phyloP scores from a whole-genome alignment of 176 grass and related monocot species.

The Oryza glumipatula region DNA sequence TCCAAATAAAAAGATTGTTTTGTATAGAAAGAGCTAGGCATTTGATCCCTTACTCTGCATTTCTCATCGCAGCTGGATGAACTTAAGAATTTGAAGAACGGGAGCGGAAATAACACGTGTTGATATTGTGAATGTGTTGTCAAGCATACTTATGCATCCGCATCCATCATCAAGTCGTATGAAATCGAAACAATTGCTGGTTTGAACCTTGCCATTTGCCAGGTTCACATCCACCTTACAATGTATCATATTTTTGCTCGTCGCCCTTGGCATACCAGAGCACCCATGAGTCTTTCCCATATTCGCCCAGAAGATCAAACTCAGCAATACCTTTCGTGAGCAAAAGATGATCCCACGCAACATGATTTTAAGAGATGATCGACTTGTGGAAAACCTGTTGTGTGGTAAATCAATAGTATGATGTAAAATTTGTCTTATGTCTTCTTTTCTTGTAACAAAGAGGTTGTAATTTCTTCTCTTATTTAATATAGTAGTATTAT shows the following conservation, averaged over 20 bases:
- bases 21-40: too few species aligned
- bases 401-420: neutral
- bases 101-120: constrained; percentile 43
- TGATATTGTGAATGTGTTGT: constrained; percentile 38
- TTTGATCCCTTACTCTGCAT: neutral
- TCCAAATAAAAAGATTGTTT: too few species aligned
- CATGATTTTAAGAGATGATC: neutral
- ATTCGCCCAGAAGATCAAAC: neutral
- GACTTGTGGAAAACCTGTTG: neutral
- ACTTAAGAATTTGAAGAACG: constrained; percentile 64
- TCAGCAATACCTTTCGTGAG: neutral
- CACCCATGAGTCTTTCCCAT: too few species aligned
- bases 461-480: too few species aligned
- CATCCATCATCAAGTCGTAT: neutral
- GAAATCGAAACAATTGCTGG: constrained; percentile 16
- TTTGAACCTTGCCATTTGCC: neutral
- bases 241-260: constrained; percentile 1
- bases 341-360: neutral
- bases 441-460: too few species aligned
- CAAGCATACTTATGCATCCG: neutral
- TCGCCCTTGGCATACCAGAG: neutral
- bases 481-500: too few species aligned
- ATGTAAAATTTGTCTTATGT: too few species aligned
- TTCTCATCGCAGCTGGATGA: constrained; percentile 67
- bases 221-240: neutral